Conservation (phyloP, 257 asterid species). For the Leptodermis oblonga region DNA sequence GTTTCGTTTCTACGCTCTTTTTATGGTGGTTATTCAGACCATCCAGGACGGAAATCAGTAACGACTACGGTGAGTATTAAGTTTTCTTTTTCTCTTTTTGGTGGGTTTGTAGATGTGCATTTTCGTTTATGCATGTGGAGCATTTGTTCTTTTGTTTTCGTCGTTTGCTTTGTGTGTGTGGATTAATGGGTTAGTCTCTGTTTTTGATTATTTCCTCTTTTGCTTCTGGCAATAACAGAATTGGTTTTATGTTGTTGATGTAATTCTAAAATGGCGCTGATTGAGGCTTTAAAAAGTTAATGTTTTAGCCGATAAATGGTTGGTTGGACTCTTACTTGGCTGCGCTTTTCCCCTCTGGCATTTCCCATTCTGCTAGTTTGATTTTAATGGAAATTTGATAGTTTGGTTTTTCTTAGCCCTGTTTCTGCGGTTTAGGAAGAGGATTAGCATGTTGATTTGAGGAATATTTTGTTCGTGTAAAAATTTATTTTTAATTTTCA, state of each 20-base stretch:
- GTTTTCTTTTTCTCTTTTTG: neutral
- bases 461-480: neutral
- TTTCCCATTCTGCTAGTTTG: too few relatives aligned
- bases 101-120: neutral
- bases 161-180: neutral
- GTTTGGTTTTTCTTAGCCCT: neutral
- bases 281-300: neutral
- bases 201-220: neutral
- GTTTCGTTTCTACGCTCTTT: constrained; percentile 10
- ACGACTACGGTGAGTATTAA: constrained; percentile 4
- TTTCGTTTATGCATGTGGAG: neutral
- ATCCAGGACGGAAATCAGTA: neutral
- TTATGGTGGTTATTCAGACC: neutral
- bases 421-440: neutral
- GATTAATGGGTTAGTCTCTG: neutral
- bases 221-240: neutral
- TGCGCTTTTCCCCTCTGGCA: neutral
- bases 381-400: neutral
- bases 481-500: neutral
- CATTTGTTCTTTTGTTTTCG: too few relatives aligned
- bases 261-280: neutral
- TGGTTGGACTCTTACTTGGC: neutral
- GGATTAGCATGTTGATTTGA: neutral
- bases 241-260: neutral
- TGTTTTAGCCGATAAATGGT: neutral